A percentile compares a stretch with the other conserved stretches of the same genome.
phyloP scores from a whole-genome alignment of 1,284 basidiomycete genomes.

The Moniliella sp. region DNA sequence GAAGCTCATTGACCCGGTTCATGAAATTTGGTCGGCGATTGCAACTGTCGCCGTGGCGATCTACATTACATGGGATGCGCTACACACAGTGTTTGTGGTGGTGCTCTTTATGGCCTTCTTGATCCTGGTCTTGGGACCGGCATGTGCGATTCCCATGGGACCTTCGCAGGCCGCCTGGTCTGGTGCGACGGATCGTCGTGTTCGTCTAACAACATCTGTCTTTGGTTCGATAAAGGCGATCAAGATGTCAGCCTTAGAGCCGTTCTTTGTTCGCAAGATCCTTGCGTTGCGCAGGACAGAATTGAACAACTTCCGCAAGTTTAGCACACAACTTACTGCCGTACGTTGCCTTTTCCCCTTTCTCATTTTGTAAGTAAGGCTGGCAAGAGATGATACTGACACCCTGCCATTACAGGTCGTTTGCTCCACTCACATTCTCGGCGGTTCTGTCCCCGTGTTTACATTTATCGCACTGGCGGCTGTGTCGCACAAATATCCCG shows the following conservation, averaged over 20 bases:
- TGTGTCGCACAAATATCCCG: slow-evolving; percentile 5
- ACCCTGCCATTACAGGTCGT: slow-evolving; percentile 3
- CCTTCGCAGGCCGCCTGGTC: slow-evolving; percentile 13
- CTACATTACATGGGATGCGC: slow-evolving; percentile 16
- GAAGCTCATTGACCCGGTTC: slow-evolving; percentile 7
- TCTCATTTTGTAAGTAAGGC: not conserved
- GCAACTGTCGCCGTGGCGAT: slow-evolving; percentile 14
- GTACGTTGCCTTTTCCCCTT: too few species aligned
- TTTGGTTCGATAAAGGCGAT: slow-evolving; percentile 19
- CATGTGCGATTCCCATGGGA: slow-evolving; percentile 8
- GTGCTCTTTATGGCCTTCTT: slow-evolving; percentile 9
- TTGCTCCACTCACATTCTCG: slow-evolving; percentile 6
- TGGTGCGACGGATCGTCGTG: slow-evolving; percentile 10
- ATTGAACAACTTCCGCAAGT: slow-evolving; percentile 4
- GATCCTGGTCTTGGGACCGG: slow-evolving; percentile 10
- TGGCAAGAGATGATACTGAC: not conserved
- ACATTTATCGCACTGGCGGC: slow-evolving; percentile 12
- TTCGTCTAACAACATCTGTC: slow-evolving; percentile 13
- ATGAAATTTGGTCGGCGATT: slow-evolving; percentile 14
- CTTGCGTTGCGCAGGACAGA: slow-evolving; percentile 10
- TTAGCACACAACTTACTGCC: slow-evolving; percentile 4
- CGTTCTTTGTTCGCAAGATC: slow-evolving; percentile 9
- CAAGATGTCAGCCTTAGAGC: slow-evolving; percentile 22
- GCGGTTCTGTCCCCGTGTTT: slow-evolving; percentile 7
- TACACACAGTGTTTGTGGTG: slow-evolving; percentile 16